Conservation (phyloP, 2,329 filamentous ascomycete genomes). For the Xylariomycetidae sp. region DNA sequence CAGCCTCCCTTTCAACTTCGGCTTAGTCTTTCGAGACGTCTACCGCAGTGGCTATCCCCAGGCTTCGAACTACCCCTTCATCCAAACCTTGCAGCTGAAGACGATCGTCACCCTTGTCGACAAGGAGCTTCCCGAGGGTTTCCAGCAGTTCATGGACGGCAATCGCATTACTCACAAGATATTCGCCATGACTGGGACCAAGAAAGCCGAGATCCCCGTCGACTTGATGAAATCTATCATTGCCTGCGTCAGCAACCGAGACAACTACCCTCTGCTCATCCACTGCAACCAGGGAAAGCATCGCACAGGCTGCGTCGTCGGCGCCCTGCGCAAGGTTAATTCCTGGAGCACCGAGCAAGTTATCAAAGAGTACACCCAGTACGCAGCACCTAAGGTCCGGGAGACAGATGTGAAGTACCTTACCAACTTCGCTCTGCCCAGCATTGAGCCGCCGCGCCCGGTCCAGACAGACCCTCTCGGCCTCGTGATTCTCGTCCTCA, state of each 20-base stretch:
- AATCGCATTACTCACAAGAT: constrained; percentile 67
- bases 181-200: constrained; percentile 81
- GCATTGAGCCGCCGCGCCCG: constrained; percentile 21
- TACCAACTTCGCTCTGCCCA: constrained; percentile 38
- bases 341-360: constrained; percentile 59
- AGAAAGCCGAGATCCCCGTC: constrained; percentile 65
- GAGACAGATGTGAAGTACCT: constrained; percentile 57
- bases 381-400: constrained; percentile 54
- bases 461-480: not conserved
- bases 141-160: constrained; percentile 55
- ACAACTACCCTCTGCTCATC: constrained; percentile 74
- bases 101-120: constrained; percentile 69
- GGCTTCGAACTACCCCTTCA: constrained; percentile 61
- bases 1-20: constrained; percentile 62
- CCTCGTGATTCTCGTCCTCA: not conserved
- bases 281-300: constrained; percentile 96
- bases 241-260: constrained; percentile 61
- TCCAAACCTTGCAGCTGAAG: constrained; percentile 63
- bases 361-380: constrained; percentile 67
- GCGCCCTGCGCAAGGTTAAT: constrained; percentile 66
- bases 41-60: constrained; percentile 80
- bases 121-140: constrained; percentile 50
- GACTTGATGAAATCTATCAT: constrained; percentile 66
- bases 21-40: constrained; percentile 64
- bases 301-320: constrained; percentile 84